Percentiles rank a stretch among this genome's conserved stretches.
Conservation (phyloP, 1,139 yeast genomes). For the Scheffersomyces titani region DNA sequence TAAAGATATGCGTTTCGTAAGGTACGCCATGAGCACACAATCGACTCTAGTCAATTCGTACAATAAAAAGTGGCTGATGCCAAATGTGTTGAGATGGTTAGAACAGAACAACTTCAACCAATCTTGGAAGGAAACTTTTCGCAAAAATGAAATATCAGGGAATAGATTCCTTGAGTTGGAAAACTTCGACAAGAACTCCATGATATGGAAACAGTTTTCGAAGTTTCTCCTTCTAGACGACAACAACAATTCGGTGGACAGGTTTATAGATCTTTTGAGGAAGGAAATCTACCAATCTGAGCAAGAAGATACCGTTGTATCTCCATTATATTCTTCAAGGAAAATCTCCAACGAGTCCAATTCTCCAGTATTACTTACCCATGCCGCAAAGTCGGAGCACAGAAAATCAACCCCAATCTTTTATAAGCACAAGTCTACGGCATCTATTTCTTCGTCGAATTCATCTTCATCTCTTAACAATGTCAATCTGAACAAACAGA, state of each 20-base stretch:
- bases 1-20: conserved; percentile 42
- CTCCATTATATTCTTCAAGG: neutral
- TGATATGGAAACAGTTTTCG: conserved; percentile 50
- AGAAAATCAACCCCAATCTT: conserved; percentile 36
- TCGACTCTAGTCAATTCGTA: conserved; percentile 21
- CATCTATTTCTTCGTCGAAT: conserved; percentile 15
- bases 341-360: neutral
- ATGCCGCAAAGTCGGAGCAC: conserved; percentile 23
- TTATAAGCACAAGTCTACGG: conserved; percentile 22
- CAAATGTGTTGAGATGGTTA: conserved; percentile 69
- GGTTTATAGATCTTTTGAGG: conserved; percentile 48
- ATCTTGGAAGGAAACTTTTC: conserved; percentile 70
- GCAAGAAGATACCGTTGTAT: neutral
- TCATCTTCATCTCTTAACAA: conserved; percentile 15
- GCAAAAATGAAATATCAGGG: conserved; percentile 60
- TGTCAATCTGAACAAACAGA: conserved; percentile 23
- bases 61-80: conserved; percentile 60
- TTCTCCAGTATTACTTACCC: conserved; percentile 13
- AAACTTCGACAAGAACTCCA: conserved; percentile 60
- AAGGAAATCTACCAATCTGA: conserved; percentile 17
- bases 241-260: conserved; percentile 50
- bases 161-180: conserved; percentile 65
- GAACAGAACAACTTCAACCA: conserved; percentile 65
- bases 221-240: conserved; percentile 37
- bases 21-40: conserved; percentile 48